Evolutionary conservation across 164 flowering plant genomes (phyloP).

Genomic region (Dillenia suffruticosa): DNA sequence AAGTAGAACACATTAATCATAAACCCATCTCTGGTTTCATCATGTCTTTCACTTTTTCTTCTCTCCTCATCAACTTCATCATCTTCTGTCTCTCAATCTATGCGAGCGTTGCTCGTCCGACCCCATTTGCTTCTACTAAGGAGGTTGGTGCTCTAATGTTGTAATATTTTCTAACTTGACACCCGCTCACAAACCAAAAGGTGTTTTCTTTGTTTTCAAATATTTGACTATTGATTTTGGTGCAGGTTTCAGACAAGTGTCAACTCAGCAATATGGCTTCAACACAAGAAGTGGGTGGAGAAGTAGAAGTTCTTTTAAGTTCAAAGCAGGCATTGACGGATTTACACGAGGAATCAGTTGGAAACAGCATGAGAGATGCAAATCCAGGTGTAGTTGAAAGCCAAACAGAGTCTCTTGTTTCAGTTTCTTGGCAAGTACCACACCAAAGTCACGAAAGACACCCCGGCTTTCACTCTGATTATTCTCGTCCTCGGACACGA

Average conservation of each 20-base stretch:
- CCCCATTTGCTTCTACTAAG: slow-evolving; percentile 3
- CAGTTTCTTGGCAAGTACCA: slow-evolving; percentile 19
- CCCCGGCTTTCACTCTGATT: slow-evolving; percentile 31
- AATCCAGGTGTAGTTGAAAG: slow-evolving; percentile 11
- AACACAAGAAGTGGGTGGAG: too few species aligned
- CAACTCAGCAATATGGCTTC: too few species aligned
- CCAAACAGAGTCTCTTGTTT: slow-evolving; percentile 12
- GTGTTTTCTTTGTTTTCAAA: not conserved
- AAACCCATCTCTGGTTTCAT: not conserved
- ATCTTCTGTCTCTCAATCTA: slow-evolving; percentile 24
- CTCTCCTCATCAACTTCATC: slow-evolving; percentile 17
- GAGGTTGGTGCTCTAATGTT: slow-evolving; percentile 22
- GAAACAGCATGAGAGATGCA: not conserved
- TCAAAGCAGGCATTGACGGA: not conserved
- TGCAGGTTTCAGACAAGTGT: too few species aligned
- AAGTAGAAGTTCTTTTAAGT: not conserved
- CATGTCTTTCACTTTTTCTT: slow-evolving; percentile 23
- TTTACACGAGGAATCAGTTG: not conserved
- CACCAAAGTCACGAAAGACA: slow-evolving; percentile 2
- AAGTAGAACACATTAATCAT: too few species aligned
- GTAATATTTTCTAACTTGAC: not conserved
- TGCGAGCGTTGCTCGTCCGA: slow-evolving; percentile 37
- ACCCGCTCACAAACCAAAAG: not conserved
- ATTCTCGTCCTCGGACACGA: slow-evolving; percentile 29
- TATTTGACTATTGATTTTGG: too few species aligned